Evolutionary conservation across 495 filamentous ascomycete species (phyloP).

Genomic region (Podospora sp.): DNA sequence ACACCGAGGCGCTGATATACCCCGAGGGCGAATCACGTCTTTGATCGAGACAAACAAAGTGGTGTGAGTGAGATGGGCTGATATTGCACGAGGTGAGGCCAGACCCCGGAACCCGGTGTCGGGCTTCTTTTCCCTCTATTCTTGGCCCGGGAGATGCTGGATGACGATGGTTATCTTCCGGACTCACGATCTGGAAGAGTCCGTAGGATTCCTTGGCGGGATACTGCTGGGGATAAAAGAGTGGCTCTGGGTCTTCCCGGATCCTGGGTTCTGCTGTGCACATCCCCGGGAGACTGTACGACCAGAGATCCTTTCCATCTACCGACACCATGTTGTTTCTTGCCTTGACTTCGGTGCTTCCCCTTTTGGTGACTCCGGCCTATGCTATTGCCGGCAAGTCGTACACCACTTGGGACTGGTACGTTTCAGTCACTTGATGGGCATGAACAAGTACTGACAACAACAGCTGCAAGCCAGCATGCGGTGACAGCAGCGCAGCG

Average conservation of each 20-base stretch:
- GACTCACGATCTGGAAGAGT: background rate
- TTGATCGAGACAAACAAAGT: background rate
- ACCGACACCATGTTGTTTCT: background rate
- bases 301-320: background rate
- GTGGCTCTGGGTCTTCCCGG: too few relatives aligned
- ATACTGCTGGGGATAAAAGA: too few relatives aligned
- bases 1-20: background rate
- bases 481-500: conserved; percentile 10
- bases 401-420: conserved; percentile 23
- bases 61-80: background rate
- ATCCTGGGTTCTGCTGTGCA: too few relatives aligned
- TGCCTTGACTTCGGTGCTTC: background rate
- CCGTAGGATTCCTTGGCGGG: too few relatives aligned
- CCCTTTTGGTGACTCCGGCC: background rate
- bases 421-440: background rate
- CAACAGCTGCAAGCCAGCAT: conserved; percentile 21
- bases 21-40: background rate
- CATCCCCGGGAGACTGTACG: too few relatives aligned
- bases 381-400: conserved; percentile 18
- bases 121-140: background rate
- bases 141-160: background rate
- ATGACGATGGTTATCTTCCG: background rate
- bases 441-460: background rate
- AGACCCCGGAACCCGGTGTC: background rate
- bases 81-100: background rate